Evolutionary conservation across 2,329 filamentous ascomycete genomes (phyloP).

Genomic region (Zymoseptoria tritici): DNA sequence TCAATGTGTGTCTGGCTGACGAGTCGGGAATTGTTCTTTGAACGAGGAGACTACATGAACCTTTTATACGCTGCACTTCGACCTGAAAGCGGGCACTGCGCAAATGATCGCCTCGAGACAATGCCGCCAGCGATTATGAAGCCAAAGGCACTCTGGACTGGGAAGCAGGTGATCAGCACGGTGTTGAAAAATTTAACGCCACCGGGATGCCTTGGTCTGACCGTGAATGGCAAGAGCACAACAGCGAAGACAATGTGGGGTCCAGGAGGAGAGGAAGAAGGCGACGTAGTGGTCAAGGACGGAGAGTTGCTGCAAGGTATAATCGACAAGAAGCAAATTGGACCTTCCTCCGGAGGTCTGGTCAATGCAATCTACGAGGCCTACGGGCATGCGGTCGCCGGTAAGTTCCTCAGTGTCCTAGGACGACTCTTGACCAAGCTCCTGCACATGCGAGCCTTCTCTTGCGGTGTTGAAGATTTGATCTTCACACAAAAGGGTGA

Average conservation of each 20-base stretch:
- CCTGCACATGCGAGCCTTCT: conserved; percentile 89
- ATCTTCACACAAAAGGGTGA: conserved; percentile 77
- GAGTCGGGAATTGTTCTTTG: conserved; percentile 85
- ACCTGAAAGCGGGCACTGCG: conserved; percentile 83
- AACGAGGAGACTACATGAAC: conserved; percentile 80
- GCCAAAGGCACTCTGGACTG: conserved; percentile 79
- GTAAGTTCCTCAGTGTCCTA: conserved; percentile 79
- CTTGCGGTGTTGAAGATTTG: conserved; percentile 94
- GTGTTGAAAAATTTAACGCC: conserved; percentile 89
- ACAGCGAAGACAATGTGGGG: conserved; percentile 78
- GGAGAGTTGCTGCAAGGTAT: conserved; percentile 87
- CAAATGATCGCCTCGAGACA: conserved; percentile 72
- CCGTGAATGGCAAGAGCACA: conserved; percentile 69
- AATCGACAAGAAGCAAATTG: conserved; percentile 91
- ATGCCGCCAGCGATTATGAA: conserved; percentile 76
- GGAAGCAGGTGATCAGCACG: conserved; percentile 91
- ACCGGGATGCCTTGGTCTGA: conserved; percentile 64
- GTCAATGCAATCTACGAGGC: conserved; percentile 90
- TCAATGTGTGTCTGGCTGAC: conserved; percentile 89
- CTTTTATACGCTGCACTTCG: conserved; percentile 85
- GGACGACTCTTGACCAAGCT: conserved; percentile 84
- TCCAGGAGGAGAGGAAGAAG: conserved; percentile 52
- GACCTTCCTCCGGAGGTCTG: conserved; percentile 76
- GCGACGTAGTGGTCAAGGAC: conserved; percentile 70
- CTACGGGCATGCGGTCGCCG: conserved; percentile 80